Evolutionary conservation across 352 stramenopile species (phyloP), one percentile per base, ranked within the genome.

Genomic region (Aphanomyces euteiches): DNA sequence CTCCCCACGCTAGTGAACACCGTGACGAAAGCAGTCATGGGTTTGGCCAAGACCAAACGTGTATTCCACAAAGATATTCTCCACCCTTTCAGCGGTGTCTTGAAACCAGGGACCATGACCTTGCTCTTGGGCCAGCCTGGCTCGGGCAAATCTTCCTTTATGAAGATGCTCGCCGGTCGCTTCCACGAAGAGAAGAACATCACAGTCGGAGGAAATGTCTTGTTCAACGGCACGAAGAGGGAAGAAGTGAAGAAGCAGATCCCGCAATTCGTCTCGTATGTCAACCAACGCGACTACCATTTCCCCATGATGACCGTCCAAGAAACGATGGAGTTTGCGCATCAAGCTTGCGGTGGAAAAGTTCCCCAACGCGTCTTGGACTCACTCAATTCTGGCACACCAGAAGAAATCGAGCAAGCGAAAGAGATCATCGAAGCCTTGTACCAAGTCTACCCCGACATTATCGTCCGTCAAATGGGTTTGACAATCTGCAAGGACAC

Each of bases 291-390:
- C 60, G 93, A 98, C 76, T 73, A 69, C 3, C 93, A 98, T 80
- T 73, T 86, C 28, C 74, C 92, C 1, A 83, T n/a, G 7, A 76
- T 98, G 56, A 98, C 91, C 1, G 95, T 98, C 1, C 78, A 90
- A 61, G 93, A 98, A 74, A 98, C 95, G 28, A 83, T 98, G 45
- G 78, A 88, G 28, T 98, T 98, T 77, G 87, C 93, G 10, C 96
- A 90, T 69, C 85, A 93, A 48, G 96, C 84, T 73, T 87, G 71
- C n/a, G 28, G 41, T 40, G 43, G n/a, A 12, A 36, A n/a, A 3
- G 74, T 73, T 0, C 38, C 84, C 10, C 73, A 86, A 70, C 66
- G 43, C 74, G 82, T 68, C 84, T 69, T 78, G 76, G 72, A 77
- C 78, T 56, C 74, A 58, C 47, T 77, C 39, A 41, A 85, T 63